Evolutionary conservation across 352 stramenopile genomes (phyloP).

Genomic region (Pythium aquatile): DNA sequence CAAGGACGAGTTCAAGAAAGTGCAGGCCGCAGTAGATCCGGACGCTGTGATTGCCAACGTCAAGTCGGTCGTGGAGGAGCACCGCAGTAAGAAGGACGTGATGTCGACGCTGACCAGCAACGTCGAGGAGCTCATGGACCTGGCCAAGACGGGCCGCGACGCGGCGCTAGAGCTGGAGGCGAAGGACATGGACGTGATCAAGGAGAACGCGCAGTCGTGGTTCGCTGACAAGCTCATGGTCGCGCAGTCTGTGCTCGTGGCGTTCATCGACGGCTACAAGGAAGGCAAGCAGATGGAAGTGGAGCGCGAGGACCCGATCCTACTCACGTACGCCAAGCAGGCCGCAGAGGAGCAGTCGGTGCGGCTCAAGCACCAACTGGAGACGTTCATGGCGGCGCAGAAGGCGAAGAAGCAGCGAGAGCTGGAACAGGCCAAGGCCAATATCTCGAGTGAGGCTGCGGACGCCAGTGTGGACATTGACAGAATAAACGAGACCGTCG

Average conservation of each 20-base stretch:
- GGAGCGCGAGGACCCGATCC: conserved; percentile 62
- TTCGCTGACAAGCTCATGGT: conserved; percentile 84
- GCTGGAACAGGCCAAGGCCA: conserved; percentile 3
- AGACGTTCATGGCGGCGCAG: conserved; percentile 60
- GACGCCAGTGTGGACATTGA: not conserved
- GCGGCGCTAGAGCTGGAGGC: conserved; percentile 56
- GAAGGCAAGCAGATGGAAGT: conserved; percentile 79
- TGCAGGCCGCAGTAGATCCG: conserved; percentile 58
- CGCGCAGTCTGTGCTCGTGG: conserved; percentile 73
- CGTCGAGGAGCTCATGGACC: conserved; percentile 59
- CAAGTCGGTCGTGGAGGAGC: conserved; percentile 52
- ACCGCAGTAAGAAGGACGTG: conserved; percentile 69
- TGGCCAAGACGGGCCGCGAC: conserved; percentile 59
- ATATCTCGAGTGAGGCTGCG: not conserved
- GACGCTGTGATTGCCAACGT: conserved; percentile 59
- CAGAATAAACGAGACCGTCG: not conserved
- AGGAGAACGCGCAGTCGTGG: conserved; percentile 70
- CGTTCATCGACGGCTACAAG: conserved; percentile 82
- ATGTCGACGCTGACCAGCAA: conserved; percentile 68
- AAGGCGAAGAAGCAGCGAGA: conserved; percentile 46
- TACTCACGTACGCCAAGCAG: conserved; percentile 76
- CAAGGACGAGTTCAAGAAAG: conserved; percentile 47
- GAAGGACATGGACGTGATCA: conserved; percentile 60
- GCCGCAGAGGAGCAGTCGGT: conserved; percentile 74
- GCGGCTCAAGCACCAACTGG: conserved; percentile 64